These are phyloP conservation scores for Colletotrichum orchidophilum DNA, from an alignment of 2,329 filamentous ascomycete species.

Conservation along the genomic window DNA sequence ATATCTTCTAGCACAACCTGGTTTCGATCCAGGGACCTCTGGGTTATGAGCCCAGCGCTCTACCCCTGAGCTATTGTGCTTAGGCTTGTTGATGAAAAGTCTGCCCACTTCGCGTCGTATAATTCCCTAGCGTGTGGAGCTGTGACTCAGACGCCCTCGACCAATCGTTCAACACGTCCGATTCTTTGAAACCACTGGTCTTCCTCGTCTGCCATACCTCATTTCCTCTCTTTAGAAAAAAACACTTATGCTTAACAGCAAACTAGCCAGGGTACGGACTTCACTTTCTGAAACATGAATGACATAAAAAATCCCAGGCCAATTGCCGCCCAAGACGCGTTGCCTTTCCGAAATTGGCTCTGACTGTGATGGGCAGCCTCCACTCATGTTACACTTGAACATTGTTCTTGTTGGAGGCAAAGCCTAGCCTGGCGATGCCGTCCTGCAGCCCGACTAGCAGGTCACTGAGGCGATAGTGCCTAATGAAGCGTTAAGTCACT, in stretches of 20 bases:
- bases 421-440: too few relatives aligned
- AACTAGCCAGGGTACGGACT: background rate
- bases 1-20: constrained; percentile 17
- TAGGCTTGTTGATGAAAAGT: background rate
- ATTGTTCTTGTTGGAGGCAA: too few relatives aligned
- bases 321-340: too few relatives aligned
- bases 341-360: too few relatives aligned
- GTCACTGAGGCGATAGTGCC: too few relatives aligned
- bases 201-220: background rate
- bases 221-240: background rate
- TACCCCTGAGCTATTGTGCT: constrained; percentile 23
- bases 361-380: too few relatives aligned
- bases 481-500: too few relatives aligned
- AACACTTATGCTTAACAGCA: background rate
- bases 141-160: background rate
- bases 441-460: too few relatives aligned
- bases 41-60: constrained; percentile 34
- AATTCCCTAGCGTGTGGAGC: background rate
- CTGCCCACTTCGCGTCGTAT: fast-evolving
- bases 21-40: constrained; percentile 34
- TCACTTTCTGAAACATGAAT: too few relatives aligned
- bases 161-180: background rate
- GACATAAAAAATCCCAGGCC: too few relatives aligned
- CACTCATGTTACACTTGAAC: too few relatives aligned
- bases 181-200: background rate